Percentiles rank a stretch among this genome's conserved stretches.
phyloP scores from a whole-genome alignment of 108 stramenopile species.

The Cyclotella atomus region DNA sequence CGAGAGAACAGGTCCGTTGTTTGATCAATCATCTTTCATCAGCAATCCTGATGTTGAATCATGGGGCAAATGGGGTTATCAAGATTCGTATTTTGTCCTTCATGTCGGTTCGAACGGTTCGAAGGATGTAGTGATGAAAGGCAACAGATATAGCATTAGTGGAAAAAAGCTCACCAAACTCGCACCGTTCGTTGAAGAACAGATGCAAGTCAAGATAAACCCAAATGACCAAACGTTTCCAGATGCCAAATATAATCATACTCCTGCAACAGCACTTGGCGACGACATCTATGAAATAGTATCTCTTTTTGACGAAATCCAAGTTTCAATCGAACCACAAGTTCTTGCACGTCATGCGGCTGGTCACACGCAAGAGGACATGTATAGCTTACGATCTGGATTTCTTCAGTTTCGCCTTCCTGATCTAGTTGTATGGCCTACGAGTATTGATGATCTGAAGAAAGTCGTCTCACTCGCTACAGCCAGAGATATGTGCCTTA shows the following conservation, averaged over 20 bases:
- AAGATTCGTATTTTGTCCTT: slow-evolving; percentile 77
- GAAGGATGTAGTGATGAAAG: slow-evolving; percentile 74
- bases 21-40: not conserved
- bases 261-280: too few relatives aligned
- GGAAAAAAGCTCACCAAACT: slow-evolving; percentile 63
- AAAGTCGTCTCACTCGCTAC: slow-evolving; percentile 62
- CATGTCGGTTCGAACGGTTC: slow-evolving; percentile 46
- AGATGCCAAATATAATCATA: too few relatives aligned
- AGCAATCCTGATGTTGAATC: slow-evolving; percentile 51
- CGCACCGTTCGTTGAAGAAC: slow-evolving; percentile 78
- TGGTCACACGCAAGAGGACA: slow-evolving; percentile 88
- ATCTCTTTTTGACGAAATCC: slow-evolving; percentile 13
- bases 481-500: slow-evolving; percentile 76
- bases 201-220: slow-evolving; percentile 66
- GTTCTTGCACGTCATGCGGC: slow-evolving; percentile 82
- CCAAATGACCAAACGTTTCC: slow-evolving; percentile 43
- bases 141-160: slow-evolving; percentile 67
- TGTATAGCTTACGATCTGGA: slow-evolving; percentile 73
- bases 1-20: not conserved
- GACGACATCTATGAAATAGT: too few relatives aligned
- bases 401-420: slow-evolving; percentile 62
- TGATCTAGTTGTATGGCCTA: slow-evolving; percentile 84
- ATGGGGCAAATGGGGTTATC: slow-evolving; percentile 88
- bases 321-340: slow-evolving; percentile 41
- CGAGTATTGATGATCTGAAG: slow-evolving; percentile 56